Evolutionary conservation across 2,329 filamentous ascomycete genomes (phyloP).

Genomic region (Colletotrichum gigasporum): DNA sequence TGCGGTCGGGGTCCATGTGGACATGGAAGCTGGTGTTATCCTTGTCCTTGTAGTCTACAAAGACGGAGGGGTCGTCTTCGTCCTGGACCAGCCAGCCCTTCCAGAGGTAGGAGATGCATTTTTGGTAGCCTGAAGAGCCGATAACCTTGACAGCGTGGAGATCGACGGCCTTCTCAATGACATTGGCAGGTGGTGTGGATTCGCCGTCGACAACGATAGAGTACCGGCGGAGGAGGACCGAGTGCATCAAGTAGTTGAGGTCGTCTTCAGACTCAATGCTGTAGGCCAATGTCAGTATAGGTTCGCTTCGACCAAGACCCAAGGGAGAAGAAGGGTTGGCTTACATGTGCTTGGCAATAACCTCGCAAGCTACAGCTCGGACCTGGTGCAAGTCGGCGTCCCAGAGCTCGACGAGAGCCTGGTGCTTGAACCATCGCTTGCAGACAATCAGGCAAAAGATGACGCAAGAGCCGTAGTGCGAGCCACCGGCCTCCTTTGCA

Average conservation of each 20-base stretch:
- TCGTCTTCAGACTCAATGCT: conserved; percentile 90
- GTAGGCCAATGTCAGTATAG: not conserved
- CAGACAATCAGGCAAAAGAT: conserved; percentile 83
- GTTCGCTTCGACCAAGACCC: not conserved
- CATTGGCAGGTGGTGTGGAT: conserved; percentile 81
- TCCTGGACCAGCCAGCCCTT: conserved; percentile 97
- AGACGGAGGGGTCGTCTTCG: conserved; percentile 87
- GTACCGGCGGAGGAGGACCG: conserved; percentile 87
- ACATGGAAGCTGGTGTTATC: conserved; percentile 79
- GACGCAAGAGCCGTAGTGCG: conserved; percentile 80
- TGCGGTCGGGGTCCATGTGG: conserved; percentile 93
- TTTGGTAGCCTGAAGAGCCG: conserved; percentile 92
- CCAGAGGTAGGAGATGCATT: conserved; percentile 94
- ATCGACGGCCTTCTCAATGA: conserved; percentile 92
- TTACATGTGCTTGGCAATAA: conserved; percentile 81
- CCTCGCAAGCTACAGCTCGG: conserved; percentile 84
- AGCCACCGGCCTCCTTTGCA: conserved; percentile 82
- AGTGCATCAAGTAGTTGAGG: conserved; percentile 78
- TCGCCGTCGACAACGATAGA: conserved; percentile 79
- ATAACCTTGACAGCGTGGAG: conserved; percentile 90
- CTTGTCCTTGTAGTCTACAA: conserved; percentile 87
- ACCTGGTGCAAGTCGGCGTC: conserved; percentile 86
- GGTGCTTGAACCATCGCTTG: conserved; percentile 79
- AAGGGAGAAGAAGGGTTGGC: not conserved
- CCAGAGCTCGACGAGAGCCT: conserved; percentile 86